phyloP scores from a whole-genome alignment of 2,329 filamentous ascomycete genomes.

The Sarocladium strictum region DNA sequence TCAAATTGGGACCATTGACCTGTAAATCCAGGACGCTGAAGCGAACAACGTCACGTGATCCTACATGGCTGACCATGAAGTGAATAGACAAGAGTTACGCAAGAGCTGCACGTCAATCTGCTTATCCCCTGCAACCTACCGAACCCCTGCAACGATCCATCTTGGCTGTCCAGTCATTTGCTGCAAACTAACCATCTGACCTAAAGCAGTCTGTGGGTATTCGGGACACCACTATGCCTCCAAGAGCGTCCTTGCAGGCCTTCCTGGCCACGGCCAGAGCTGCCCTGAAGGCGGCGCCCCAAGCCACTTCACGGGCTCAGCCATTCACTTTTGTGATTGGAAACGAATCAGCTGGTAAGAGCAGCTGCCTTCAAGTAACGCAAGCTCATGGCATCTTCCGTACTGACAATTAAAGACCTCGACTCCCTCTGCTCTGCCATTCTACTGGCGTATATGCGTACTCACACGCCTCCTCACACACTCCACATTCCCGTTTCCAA shows the following conservation, averaged over 20 bases:
- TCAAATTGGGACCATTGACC: too few species aligned
- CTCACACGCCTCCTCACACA: slow-evolving; percentile 44
- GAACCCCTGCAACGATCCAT: too few species aligned
- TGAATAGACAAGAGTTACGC: too few species aligned
- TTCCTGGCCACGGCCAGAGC: slow-evolving; percentile 47
- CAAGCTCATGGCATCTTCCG: neutral
- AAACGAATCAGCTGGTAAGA: slow-evolving; percentile 59
- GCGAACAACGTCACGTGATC: too few species aligned
- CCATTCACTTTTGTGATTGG: slow-evolving; percentile 59
- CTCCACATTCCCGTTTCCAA: slow-evolving; percentile 71
- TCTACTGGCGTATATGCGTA: slow-evolving; percentile 68
- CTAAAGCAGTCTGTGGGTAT: too few species aligned
- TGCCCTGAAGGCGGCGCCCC: slow-evolving; percentile 38
- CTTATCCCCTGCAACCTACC: too few species aligned
- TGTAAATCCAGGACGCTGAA: too few species aligned
- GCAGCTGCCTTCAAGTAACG: neutral
- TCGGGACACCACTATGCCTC: slow-evolving; percentile 24
- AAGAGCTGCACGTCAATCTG: too few species aligned
- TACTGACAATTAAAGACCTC: slow-evolving; percentile 48
- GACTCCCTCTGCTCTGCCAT: slow-evolving; percentile 74
- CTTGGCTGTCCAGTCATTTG: neutral
- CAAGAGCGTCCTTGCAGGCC: slow-evolving; percentile 34
- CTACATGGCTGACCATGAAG: too few species aligned
- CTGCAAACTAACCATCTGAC: too few species aligned
- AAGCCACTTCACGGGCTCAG: slow-evolving; percentile 31